Percentiles rank a stretch among this genome's conserved stretches.
These are phyloP conservation scores for Fusarium devonianum DNA, from an alignment of 2,329 filamentous ascomycete genomes.

Conservation along the genomic window DNA sequence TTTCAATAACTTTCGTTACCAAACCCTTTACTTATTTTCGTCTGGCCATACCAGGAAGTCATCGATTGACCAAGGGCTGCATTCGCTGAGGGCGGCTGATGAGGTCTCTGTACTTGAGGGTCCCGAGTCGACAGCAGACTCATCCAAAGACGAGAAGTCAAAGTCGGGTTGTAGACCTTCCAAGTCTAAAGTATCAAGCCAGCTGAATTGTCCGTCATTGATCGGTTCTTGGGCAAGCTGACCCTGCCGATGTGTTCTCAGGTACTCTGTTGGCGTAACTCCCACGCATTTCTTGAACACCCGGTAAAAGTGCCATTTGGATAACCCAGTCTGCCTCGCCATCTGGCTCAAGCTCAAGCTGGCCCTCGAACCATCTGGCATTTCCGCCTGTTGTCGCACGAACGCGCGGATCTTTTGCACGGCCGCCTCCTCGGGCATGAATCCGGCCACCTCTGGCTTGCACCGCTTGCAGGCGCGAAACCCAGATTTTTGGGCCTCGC, in stretches of 20 bases:
- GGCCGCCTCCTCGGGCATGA: conserved; percentile 53
- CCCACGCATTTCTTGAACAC: conserved; percentile 64
- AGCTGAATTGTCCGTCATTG: conserved; percentile 8
- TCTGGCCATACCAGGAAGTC: conserved; percentile 37
- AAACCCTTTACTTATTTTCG: not conserved
- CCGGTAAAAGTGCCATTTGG: conserved; percentile 65
- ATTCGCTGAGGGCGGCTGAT: conserved; percentile 11
- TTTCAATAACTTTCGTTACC: no score
- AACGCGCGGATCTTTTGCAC: conserved; percentile 51
- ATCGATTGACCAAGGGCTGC: conserved; percentile 35
- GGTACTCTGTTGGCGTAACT: conserved; percentile 52
- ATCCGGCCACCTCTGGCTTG: conserved; percentile 51
- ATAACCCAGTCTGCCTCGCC: conserved; percentile 59
- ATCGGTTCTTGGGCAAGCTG: conserved; percentile 1
- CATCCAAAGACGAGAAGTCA: conserved; percentile 31
- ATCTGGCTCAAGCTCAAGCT: conserved; percentile 53
- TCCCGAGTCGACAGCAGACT: conserved; percentile 9
- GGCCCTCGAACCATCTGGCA: conserved; percentile 14
- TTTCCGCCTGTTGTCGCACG: conserved; percentile 41
- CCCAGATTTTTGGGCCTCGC: conserved; percentile 55
- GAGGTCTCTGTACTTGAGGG: conserved; percentile 14
- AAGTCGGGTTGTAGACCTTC: conserved; percentile 13
- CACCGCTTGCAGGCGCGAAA: conserved; percentile 67
- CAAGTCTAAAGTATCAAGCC: conserved; percentile 22
- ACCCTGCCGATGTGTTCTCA: conserved; percentile 33